Evolutionary conservation across 495 filamentous ascomycete species (phyloP), one percentile per base, ranked within the genome.

Genomic region (Aspergillus coremiiformis): DNA sequence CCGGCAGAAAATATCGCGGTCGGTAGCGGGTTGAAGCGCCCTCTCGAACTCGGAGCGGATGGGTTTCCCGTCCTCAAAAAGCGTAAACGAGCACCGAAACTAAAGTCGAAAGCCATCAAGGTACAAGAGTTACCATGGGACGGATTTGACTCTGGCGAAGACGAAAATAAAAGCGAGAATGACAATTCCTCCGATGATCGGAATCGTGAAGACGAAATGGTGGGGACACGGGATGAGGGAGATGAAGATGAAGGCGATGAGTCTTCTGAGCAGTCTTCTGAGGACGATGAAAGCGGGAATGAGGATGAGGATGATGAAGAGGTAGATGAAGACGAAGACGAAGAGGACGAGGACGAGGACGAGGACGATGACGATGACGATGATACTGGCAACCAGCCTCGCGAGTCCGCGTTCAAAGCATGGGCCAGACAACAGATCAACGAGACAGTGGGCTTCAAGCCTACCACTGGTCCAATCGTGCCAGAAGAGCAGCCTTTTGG

Each of bases 361-460:
- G 53, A 59, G 7, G 61, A 68, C 10, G 65, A 65, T 0, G 64
- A 66, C 35, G 70, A 75, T 17, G 62, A 76, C 21, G 72, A 74
- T 39, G 44, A 47, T 22, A 44, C 33, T 29, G 66, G 57, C 49
- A 71, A 65, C 59, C 76, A 54, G 60, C 78, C 64, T 69, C 65
- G 73, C 50, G 60, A 72, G 23, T 77, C 84, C 19, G 89, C 90
- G n/a, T 98, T 98, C 76, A 96, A 96, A 68, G 76, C 82, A 11
- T 98, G 93, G 93, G 93, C 94, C 12, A 81, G 82, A 23, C 82
- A 87, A 55, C 86, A 90, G 64, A 80, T 90, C 46, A 94, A 95
- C 61, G 81, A 89, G 56, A 83, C 84, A 26, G 59, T 84, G 17
- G 81, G 79, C 10, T 85, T 85, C 60, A 73, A 69, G 8, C 81